Evolutionary conservation across 176 grass and related monocot genomes (phyloP).

Genomic region (Thinopyrum elongatum): DNA sequence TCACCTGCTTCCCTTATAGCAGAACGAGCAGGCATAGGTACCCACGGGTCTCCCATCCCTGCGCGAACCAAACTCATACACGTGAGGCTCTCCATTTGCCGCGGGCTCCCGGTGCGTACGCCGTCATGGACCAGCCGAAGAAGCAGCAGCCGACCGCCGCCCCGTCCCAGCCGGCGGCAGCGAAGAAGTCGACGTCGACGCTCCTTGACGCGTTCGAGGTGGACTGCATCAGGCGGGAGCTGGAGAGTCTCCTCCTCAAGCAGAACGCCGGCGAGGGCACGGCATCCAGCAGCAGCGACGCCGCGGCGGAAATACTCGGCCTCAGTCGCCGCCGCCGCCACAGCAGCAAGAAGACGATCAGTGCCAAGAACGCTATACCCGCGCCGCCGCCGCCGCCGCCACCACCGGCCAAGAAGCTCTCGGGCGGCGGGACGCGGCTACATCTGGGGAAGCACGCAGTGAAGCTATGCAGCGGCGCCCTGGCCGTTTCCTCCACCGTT

Average conservation of each 20-base stretch:
- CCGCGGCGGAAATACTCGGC: neutral
- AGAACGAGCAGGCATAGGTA: neutral
- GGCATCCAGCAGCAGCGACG: neutral
- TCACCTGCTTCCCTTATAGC: neutral
- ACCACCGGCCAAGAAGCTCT: neutral
- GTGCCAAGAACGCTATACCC: neutral
- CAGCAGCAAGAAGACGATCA: neutral
- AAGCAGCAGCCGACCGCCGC: neutral
- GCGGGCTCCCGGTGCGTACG: neutral
- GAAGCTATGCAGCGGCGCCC: slow-evolving; percentile 32
- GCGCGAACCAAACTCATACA: neutral
- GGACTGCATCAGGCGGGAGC: slow-evolving; percentile 63
- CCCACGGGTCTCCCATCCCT: neutral
- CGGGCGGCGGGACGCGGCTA: neutral
- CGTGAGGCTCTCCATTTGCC: neutral
- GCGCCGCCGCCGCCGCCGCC: neutral
- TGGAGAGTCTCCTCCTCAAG: slow-evolving; percentile 44
- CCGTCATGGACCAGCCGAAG: neutral
- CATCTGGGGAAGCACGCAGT: slow-evolving; percentile 39
- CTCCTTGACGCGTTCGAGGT: slow-evolving; percentile 87
- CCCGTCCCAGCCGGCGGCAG: neutral
- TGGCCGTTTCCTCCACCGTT: neutral
- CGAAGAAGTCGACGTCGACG: slow-evolving; percentile 29
- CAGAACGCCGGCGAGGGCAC: neutral
- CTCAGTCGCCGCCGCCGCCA: accelerated